Base-by-base conservation (phyloP, 106 monocot genomes). In the Acorus calamus region DNA sequence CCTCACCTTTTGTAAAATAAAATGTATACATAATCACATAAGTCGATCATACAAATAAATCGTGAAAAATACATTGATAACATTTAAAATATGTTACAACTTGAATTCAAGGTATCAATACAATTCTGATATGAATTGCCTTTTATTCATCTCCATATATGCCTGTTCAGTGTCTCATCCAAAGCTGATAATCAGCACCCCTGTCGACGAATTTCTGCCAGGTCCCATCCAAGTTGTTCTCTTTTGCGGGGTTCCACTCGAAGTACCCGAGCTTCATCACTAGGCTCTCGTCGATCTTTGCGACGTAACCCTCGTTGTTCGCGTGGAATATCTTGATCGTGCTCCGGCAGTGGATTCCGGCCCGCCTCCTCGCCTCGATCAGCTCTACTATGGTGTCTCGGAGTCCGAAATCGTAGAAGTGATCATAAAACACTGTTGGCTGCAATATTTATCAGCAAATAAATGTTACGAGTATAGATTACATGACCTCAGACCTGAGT, bases 401-500 rank as follows among this genome's bases (percentile, higher is more conserved):
- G 9, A 77, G 77, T 4, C 77, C 77, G 45, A 71, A 77, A 66
- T 77, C 77, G 41, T 71, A 77, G 60, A 77, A 77, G 47, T 77
- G 77, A 61, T 77, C 77, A 56, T 69, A 77, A 28, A 77, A 77
- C 47, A 71, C 60, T 14, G 66, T 55, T 3, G 77, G 77, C 77
- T 76, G 51, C 70, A 55, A 43, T 42, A 59, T 28, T 28, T 28
- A 28, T 28, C 28, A 28, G 28, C 28, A 28, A 28, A 28, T 28
- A 28, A 28, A 28, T 28, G 28, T 28, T 28, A 28, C 28, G 0
- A 28, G 28, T 28, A 28, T 28, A 28, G 28, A 28, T 28, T 28
- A 28, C 28, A 28, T 28, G 28, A 28, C 28, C 28, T 28, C 28
- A 28, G 28, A 28, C 28, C 28, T 28, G 28, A 28, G 28, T 28